Conservation (phyloP, 129 eudicot species). For the Centella asiatica region DNA sequence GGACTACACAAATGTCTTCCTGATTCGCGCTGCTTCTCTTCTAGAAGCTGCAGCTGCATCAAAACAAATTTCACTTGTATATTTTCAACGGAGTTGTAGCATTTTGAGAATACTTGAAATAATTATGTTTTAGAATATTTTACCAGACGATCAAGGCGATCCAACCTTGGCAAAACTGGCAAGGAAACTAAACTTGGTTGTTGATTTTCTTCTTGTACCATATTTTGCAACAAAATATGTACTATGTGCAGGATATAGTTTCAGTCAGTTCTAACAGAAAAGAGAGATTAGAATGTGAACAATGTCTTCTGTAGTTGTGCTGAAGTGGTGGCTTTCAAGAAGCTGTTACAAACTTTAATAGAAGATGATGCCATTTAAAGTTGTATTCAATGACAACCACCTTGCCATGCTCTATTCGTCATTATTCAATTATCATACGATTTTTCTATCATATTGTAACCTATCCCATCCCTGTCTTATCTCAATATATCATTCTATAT, state of each 20-base stretch:
- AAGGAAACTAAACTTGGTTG: slow-evolving; percentile 22
- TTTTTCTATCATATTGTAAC: neutral
- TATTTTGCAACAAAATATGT: slow-evolving; percentile 6
- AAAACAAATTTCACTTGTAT: neutral
- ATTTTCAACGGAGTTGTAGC: neutral
- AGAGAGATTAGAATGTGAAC: slow-evolving; percentile 7
- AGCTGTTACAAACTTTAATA: slow-evolving; percentile 4
- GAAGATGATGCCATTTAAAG: slow-evolving; percentile 10
- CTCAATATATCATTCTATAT: neutral
- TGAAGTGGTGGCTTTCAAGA: slow-evolving; percentile 11
- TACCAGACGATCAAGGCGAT: slow-evolving; percentile 84
- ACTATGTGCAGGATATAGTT: neutral
- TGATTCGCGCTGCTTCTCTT: slow-evolving; percentile 45
- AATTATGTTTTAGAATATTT: neutral
- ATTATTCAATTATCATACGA: neutral
- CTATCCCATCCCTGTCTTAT: slow-evolving; percentile 7
- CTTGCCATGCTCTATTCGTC: slow-evolving; percentile 22
- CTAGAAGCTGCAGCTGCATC: slow-evolving; percentile 49
- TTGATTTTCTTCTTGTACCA: slow-evolving; percentile 21
- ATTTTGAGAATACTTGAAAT: too few relatives aligned
- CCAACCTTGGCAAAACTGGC: slow-evolving; percentile 67
- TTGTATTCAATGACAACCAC: slow-evolving; percentile 25
- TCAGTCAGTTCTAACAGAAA: neutral
- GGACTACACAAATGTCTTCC: slow-evolving; percentile 16
- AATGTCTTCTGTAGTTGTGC: neutral